These are phyloP conservation scores for Cladophialophora yegresii DNA, from an alignment of 2,329 filamentous ascomycete genomes.

Conservation along the genomic window DNA sequence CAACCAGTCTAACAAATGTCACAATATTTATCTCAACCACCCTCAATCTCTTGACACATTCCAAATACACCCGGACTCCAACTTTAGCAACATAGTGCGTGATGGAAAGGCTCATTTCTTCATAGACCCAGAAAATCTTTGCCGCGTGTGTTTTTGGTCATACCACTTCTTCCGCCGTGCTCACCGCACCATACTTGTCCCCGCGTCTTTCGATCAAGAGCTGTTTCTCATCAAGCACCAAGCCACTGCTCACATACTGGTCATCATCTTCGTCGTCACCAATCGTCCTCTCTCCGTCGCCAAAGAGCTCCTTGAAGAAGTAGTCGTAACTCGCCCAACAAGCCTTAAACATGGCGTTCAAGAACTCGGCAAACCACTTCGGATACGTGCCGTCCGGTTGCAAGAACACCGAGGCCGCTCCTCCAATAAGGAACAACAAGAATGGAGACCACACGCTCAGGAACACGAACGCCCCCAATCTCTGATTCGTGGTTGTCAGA, in stretches of 20 bases:
- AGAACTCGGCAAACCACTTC: slow-evolving; percentile 61
- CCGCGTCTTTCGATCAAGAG: slow-evolving; percentile 25
- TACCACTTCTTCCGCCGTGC: slow-evolving; percentile 19
- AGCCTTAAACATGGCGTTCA: slow-evolving; percentile 56
- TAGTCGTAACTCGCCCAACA: slow-evolving; percentile 68
- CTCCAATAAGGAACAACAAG: slow-evolving; percentile 56
- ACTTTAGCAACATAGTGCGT: background rate
- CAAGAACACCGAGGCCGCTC: slow-evolving; percentile 51
- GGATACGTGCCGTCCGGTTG: slow-evolving; percentile 70
- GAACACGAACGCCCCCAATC: slow-evolving; percentile 65
- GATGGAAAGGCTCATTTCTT: background rate
- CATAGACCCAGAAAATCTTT: background rate
- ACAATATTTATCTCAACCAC: background rate
- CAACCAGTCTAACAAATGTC: background rate
- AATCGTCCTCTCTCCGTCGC: slow-evolving; percentile 76
- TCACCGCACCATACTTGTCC: slow-evolving; percentile 23
- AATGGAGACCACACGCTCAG: slow-evolving; percentile 61
- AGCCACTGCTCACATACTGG: background rate
- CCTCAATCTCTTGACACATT: background rate
- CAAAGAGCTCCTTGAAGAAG: slow-evolving; percentile 68
- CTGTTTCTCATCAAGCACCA: slow-evolving; percentile 26
- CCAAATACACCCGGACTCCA: background rate
- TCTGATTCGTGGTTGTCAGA: slow-evolving; percentile 67
- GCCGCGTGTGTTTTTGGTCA: slow-evolving; percentile 6
- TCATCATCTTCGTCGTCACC: slow-evolving; percentile 27